Evolutionary conservation across 768 basidiomycete genomes (phyloP).

Genomic region (Phlebiopsis flavidoalba): DNA sequence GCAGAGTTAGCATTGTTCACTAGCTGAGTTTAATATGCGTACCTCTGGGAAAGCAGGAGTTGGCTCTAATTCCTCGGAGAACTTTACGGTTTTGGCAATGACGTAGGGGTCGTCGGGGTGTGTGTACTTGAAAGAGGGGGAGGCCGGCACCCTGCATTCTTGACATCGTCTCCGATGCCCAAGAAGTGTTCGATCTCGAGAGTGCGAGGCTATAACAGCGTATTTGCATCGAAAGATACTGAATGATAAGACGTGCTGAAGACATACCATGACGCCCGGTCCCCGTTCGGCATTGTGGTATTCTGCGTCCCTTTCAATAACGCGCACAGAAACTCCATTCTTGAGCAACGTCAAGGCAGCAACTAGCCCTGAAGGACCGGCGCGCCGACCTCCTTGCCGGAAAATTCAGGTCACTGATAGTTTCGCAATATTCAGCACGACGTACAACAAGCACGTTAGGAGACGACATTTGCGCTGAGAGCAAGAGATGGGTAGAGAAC

Average conservation of each 20-base stretch:
- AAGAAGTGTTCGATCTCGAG: conserved; percentile 35
- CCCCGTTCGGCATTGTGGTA: conserved; percentile 4
- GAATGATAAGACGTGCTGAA: neutral
- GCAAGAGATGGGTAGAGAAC: no score
- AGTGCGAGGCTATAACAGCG: conserved; percentile 34
- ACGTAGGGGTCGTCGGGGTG: conserved; percentile 17
- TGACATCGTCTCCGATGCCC: conserved; percentile 32
- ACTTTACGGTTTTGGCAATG: neutral
- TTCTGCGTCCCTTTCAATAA: conserved; percentile 9
- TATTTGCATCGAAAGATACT: neutral
- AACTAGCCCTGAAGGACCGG: conserved; percentile 12
- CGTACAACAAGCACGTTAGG: conserved; percentile 1
- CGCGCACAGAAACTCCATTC: conserved; percentile 12
- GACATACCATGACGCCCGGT: neutral
- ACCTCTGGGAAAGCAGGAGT: conserved; percentile 7
- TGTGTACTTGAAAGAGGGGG: conserved; percentile 31
- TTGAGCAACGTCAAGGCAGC: conserved; percentile 7
- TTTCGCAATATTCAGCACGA: neutral
- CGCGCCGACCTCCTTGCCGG: conserved; percentile 15
- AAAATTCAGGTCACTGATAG: neutral
- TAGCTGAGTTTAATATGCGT: neutral
- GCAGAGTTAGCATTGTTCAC: neutral
- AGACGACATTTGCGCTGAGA: neutral
- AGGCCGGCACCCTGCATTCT: conserved; percentile 23
- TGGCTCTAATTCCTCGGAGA: neutral